Percentiles rank a stretch among this genome's conserved stretches.
phyloP scores from a whole-genome alignment of 2,329 filamentous ascomycete species.

The Fusarium zealandicum region DNA sequence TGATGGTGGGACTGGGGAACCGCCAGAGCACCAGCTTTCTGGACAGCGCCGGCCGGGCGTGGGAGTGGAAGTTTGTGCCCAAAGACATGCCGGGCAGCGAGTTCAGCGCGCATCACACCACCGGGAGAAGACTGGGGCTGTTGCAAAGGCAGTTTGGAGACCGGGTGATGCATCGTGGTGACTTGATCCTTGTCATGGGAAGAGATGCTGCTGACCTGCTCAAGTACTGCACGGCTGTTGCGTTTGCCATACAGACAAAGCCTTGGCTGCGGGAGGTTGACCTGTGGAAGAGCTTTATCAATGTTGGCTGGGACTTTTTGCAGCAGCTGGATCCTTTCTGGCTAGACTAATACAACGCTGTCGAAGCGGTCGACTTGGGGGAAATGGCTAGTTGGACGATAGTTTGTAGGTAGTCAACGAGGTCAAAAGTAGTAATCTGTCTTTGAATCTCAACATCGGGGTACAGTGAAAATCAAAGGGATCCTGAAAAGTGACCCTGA shows the following conservation, averaged over 20 bases:
- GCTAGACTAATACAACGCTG: conserved; percentile 37
- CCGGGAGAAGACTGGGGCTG: conserved; percentile 20
- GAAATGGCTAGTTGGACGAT: no score
- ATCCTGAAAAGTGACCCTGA: no score
- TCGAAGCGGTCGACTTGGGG: no score
- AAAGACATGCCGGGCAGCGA: conserved; percentile 42
- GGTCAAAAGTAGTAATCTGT: no score
- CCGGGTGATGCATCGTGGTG: conserved; percentile 31
- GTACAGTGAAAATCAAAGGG: no score
- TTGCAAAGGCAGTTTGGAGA: conserved; percentile 28
- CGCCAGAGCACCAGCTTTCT: conserved; percentile 35
- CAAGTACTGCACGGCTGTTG: conserved; percentile 34
- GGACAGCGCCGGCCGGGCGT: conserved; percentile 36
- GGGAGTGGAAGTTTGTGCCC: conserved; percentile 42
- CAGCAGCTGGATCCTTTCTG: conserved; percentile 29
- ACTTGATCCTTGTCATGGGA: conserved; percentile 43
- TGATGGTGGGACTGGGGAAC: conserved; percentile 36
- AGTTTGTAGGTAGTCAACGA: no score
- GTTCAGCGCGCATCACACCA: conserved; percentile 28
- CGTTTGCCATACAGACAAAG: conserved; percentile 42
- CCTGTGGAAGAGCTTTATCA: conserved; percentile 42
- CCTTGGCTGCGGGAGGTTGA: conserved; percentile 42
- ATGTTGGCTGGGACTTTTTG: conserved; percentile 38
- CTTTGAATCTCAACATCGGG: no score
- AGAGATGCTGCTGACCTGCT: conserved; percentile 32